phyloP scores from a whole-genome alignment of 2,329 filamentous ascomycete genomes.

The Colletotrichum sp. region DNA sequence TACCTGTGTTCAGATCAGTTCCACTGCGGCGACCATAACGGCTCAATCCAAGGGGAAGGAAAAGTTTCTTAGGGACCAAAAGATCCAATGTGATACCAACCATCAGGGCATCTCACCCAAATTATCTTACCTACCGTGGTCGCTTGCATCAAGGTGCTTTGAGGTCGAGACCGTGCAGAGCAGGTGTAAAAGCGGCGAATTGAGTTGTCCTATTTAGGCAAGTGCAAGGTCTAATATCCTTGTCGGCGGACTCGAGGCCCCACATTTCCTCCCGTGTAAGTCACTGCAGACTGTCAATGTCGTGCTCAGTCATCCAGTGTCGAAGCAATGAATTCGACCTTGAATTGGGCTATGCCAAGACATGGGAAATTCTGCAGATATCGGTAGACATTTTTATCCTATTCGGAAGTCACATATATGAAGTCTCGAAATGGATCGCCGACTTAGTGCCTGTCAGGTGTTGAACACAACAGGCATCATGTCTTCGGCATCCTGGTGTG shows the following conservation, averaged over 20 bases:
- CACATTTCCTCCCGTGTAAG: not conserved
- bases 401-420: not conserved
- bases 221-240: not conserved
- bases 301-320: not conserved
- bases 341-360: not conserved
- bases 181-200: not conserved
- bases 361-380: not conserved
- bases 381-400: not conserved
- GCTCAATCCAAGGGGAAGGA: not conserved
- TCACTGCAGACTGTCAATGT: not conserved
- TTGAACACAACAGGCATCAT: not conserved
- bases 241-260: not conserved
- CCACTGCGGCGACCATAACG: not conserved
- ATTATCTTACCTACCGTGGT: not conserved
- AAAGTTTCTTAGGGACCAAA: not conserved
- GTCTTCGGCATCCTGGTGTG: not conserved
- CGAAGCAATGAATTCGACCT: not conserved
- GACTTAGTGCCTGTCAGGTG: not conserved
- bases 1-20: not conserved
- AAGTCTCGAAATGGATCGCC: not conserved
- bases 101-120: not conserved
- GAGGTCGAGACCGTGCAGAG: not conserved
- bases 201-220: not conserved
- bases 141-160: not conserved
- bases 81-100: not conserved